Conservation (phyloP, 768 basidiomycete species). For the Suillus brevipes region DNA sequence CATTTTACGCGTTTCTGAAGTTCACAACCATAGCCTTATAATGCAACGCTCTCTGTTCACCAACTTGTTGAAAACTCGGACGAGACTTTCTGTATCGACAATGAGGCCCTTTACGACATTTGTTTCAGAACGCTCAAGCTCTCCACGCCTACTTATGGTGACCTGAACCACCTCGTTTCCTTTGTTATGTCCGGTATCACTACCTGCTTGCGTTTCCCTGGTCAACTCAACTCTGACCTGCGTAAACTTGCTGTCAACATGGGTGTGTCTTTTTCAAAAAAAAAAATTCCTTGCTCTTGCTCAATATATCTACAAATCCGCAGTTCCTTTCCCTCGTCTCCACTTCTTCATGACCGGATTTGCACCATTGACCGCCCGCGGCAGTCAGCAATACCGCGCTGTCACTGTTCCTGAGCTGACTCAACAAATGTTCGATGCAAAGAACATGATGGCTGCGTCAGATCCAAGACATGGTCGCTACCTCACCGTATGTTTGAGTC, state of each 20-base stretch:
- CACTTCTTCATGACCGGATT: constrained; percentile 99
- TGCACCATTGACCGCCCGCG: constrained; percentile 91
- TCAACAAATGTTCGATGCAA: constrained; percentile 99
- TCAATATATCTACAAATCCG: constrained; percentile 12
- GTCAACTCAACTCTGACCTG: constrained; percentile 98
- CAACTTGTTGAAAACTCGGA: constrained; percentile 99
- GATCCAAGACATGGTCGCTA: constrained; percentile 97
- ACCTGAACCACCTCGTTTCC: constrained; percentile 97
- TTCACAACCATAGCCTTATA: constrained; percentile 74
- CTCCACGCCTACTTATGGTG: constrained; percentile 92
- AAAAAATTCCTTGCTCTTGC: background rate
- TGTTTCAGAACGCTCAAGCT: constrained; percentile 98
- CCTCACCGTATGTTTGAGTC: constrained; percentile 67
- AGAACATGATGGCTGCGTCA: constrained; percentile 99
- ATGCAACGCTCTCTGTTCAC: constrained; percentile 96
- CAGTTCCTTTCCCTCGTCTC: constrained; percentile 97
- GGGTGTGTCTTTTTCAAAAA: constrained; percentile 53
- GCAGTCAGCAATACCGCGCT: constrained; percentile 93
- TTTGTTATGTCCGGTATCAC: constrained; percentile 99
- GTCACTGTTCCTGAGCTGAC: constrained; percentile 97
- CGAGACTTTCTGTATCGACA: constrained; percentile 99
- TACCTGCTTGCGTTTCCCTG: constrained; percentile 98
- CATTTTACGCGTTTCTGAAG: background rate
- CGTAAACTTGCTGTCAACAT: constrained; percentile 99
- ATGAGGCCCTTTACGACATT: constrained; percentile 98